Evolutionary conservation across 148 eudicot genomes (phyloP), one percentile per base, ranked within the genome.

Genomic region (Salicornia ramosissima): DNA sequence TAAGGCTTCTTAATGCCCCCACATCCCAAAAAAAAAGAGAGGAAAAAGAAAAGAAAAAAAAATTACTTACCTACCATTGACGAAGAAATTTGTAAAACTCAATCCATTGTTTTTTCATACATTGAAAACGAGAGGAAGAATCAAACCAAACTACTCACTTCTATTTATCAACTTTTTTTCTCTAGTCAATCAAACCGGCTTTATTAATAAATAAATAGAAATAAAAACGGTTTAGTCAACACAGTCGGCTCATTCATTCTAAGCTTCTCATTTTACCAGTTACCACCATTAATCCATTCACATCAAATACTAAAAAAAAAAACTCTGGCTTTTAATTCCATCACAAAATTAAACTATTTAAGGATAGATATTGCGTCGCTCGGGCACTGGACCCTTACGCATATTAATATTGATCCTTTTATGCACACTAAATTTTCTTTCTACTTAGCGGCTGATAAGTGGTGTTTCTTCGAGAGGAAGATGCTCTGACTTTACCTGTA

Each of bases 221-320:
- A 24, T 26, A 5, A 40, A 42, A n/a, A 25, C 54, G 47, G 66
- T 74, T 62, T 36, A 29, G 78, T 75, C 78, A 61, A 75, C 5
- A 75, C 21, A 8, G 68, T 62, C 55, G 58, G 71, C 78, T 68
- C 45, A 75, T 75, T 68, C 39, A 10, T 54, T 22, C 16, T 54
- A 54, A 50, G 6, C 25, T 50, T 71, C 55, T 74, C 31, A 13
- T 42, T 43, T 61, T 61, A n/a, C n/a, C n/a, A n/a, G n/a, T n/a
- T 71, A 54, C 45, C 51, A 30, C 70, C 53, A 18, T 30, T 45
- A 36, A 62, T 10, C 75, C 60, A 47, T 63, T 72, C 52, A 52
- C 61, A 68, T 30, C 18, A 36, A 40, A 19, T 60, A 36, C n/a
- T 21, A 42, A 31, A 42, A 70, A 28, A 26, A 49, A 36, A 67